Percentiles rank a stretch among this genome's conserved stretches.
Evolutionary conservation across 1,284 basidiomycete species (phyloP).

Genomic region (Ustilago tritici): DNA sequence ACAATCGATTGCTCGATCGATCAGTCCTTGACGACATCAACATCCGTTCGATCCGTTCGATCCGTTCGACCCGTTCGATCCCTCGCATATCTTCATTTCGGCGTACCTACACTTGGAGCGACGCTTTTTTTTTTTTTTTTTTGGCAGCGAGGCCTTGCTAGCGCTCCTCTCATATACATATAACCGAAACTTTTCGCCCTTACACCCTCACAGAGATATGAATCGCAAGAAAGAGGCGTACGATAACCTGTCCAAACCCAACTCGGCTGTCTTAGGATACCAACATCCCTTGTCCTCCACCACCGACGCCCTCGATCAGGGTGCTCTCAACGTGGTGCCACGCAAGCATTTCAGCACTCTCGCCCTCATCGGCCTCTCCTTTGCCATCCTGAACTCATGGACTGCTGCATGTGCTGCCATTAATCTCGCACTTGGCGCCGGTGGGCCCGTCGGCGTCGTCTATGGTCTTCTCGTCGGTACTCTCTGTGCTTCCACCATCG

Average conservation of each 20-base stretch:
- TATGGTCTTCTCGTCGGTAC: slow-evolving; percentile 41
- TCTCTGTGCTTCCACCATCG: slow-evolving; percentile 31
- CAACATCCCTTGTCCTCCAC: neutral
- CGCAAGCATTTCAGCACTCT: slow-evolving; percentile 47
- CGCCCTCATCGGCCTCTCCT: slow-evolving; percentile 43
- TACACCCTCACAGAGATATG: slow-evolving; percentile 1
- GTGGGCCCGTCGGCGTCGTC: slow-evolving; percentile 37
- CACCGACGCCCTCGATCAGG: slow-evolving; percentile 6
- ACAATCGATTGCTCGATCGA: neutral
- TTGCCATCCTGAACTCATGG: slow-evolving; percentile 54
- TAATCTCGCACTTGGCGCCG: slow-evolving; percentile 38
- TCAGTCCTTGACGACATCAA: neutral
- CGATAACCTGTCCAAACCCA: slow-evolving; percentile 27
- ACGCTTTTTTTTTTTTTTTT: neutral
- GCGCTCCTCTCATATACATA: neutral
- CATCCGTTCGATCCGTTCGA: neutral
- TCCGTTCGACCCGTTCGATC: too few species aligned
- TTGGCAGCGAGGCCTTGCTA: neutral
- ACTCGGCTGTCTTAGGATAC: slow-evolving; percentile 16
- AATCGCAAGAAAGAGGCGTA: slow-evolving; percentile 21
- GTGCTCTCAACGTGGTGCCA: slow-evolving; percentile 2
- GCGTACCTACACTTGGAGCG: neutral
- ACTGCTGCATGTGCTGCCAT: slow-evolving; percentile 35
- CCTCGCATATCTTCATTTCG: too few species aligned
- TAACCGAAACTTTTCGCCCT: slow-evolving; percentile 21